Conservation (phyloP, 2,329 filamentous ascomycete genomes). For the Trichoderma sp. region DNA sequence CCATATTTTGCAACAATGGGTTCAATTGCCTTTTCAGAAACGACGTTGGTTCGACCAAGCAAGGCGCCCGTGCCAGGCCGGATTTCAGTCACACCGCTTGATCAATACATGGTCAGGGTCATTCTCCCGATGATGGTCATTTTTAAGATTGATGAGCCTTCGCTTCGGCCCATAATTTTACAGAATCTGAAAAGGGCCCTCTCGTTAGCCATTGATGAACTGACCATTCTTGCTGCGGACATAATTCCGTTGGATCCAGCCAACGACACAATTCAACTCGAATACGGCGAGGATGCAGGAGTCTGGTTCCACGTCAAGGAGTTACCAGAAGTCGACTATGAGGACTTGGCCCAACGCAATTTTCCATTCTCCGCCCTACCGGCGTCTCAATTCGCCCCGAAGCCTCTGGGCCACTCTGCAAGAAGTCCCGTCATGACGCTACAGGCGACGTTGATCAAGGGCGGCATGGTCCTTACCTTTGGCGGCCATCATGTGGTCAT, state of each 20-base stretch:
- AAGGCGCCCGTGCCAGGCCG: slow-evolving; percentile 17
- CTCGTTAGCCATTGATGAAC: slow-evolving; percentile 15
- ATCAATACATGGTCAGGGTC: slow-evolving; percentile 22
- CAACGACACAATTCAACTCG: slow-evolving; percentile 14
- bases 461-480: slow-evolving; percentile 20
- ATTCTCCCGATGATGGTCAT: slow-evolving; percentile 21
- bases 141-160: slow-evolving; percentile 18
- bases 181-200: slow-evolving; percentile 15
- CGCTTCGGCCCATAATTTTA: slow-evolving; percentile 17
- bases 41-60: slow-evolving; percentile 19
- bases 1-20: neutral
- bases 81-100: slow-evolving; percentile 17
- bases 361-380: slow-evolving; percentile 18
- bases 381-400: slow-evolving; percentile 12
- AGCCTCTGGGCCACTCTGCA: slow-evolving; percentile 15
- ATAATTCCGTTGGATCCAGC: slow-evolving; percentile 3
- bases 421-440: slow-evolving; percentile 19
- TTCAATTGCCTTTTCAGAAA: neutral
- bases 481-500: slow-evolving; percentile 21
- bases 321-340: slow-evolving; percentile 12
- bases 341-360: slow-evolving; percentile 5
- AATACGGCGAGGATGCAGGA: slow-evolving; percentile 16
- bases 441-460: slow-evolving; percentile 19
- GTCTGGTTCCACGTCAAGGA: slow-evolving; percentile 22
- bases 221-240: slow-evolving; percentile 17